Conservation (phyloP, 257 asterid species). For the Lithospermum erythrorhizon region DNA sequence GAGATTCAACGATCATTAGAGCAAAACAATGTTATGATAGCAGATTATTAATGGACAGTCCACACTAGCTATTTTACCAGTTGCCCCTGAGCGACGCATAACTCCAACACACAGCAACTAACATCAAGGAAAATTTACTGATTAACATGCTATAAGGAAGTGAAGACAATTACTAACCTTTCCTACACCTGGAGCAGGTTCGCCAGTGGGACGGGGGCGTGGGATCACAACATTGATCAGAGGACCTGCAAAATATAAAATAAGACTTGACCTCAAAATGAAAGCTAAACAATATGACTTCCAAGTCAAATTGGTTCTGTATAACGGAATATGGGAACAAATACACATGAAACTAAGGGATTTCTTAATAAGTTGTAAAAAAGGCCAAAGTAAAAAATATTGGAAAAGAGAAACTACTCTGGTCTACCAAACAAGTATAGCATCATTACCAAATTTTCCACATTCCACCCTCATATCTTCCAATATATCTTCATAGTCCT, state of each 20-base stretch:
- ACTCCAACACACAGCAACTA: too few relatives aligned
- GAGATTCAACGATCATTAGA: background rate
- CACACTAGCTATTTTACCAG: background rate
- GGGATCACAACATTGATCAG: constrained; percentile 75
- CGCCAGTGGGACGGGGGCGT: constrained; percentile 66
- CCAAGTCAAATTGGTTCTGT: constrained; percentile 8
- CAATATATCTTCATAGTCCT: constrained; percentile 71
- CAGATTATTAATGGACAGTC: too few relatives aligned
- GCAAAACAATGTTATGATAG: background rate
- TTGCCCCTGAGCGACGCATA: background rate
- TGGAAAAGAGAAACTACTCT: background rate
- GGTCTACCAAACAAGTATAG: background rate
- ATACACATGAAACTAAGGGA: constrained; percentile 15
- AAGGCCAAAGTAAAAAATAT: background rate
- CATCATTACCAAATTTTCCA: constrained; percentile 44
- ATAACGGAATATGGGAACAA: constrained; percentile 15
- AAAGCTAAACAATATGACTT: background rate
- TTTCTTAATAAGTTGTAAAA: background rate
- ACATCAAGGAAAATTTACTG: background rate
- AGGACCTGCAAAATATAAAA: constrained; percentile 38
- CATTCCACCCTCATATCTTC: constrained; percentile 90
- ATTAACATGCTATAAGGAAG: background rate
- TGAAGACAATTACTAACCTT: constrained; percentile 41
- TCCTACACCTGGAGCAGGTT: constrained; percentile 74
- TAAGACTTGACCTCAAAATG: background rate